Evolutionary conservation across 352 stramenopile genomes (phyloP).

Genomic region (Phytopythium vexans): DNA sequence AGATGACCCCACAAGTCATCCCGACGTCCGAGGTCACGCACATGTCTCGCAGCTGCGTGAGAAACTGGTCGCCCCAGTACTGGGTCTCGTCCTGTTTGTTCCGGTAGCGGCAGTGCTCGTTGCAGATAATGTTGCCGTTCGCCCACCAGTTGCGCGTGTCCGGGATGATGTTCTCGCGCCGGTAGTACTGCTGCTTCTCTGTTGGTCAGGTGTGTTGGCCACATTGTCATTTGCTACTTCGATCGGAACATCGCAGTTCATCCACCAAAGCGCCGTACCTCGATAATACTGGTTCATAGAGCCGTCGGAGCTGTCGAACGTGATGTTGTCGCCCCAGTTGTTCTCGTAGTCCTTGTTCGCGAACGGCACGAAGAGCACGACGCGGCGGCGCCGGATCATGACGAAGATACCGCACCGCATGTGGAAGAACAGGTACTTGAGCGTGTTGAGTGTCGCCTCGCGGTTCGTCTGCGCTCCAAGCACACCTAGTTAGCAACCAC

Average conservation of each 20-base stretch:
- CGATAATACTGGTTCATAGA: conserved; percentile 92
- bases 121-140: conserved; percentile 99
- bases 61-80: conserved; percentile 97
- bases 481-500: not conserved
- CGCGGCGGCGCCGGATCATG: conserved; percentile 94
- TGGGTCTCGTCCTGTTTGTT: conserved; percentile 91
- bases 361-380: conserved; percentile 97
- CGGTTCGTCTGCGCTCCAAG: conserved; percentile 46
- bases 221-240: conserved; percentile 30
- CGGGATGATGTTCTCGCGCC: conserved; percentile 75
- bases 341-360: conserved; percentile 97
- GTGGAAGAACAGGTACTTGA: conserved; percentile 98
- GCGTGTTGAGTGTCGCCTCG: conserved; percentile 91
- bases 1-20: not conserved
- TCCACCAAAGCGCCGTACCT: conserved; percentile 23
- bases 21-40: conserved; percentile 10
- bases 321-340: conserved; percentile 93
- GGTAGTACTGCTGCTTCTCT: conserved; percentile 80
- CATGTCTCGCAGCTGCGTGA: conserved; percentile 96
- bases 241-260: conserved; percentile 68
- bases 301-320: conserved; percentile 88
- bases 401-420: conserved; percentile 99
- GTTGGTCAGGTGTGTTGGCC: not conserved
- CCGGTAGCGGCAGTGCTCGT: conserved; percentile 90
- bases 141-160: conserved; percentile 96